Evolutionary conservation across 116 monocot genomes (phyloP), one percentile per base, ranked within the genome.

Genomic region (Cymodocea nodosa): DNA sequence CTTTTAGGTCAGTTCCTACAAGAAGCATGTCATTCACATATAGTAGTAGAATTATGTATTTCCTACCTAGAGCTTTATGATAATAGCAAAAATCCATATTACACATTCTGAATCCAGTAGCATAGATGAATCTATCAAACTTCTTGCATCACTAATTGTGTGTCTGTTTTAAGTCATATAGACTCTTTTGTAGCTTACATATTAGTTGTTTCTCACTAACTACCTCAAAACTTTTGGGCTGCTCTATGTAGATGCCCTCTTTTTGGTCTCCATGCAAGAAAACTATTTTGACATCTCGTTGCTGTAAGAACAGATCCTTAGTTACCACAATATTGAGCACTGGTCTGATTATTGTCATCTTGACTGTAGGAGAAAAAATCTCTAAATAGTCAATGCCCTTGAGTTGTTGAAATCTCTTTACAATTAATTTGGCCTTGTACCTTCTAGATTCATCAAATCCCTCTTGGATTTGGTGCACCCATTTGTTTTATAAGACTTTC

Each of bases 111-210:
- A 36, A 62, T 62, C 15, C 15, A 5, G 15, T 36, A 37, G 15
- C 2, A 14, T 1, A 14, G 35, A 67, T 53, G 9, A 67, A 67
- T 2, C 10, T 22, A 35, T 53, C 53, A 53, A 67, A 53, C 15
- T 67, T 67, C 34, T 67, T 68, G 30, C 3, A 68, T 35, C 55
- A 68, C 35, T 68, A 15, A 13, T 24, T 54, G 17, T 35, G 36
- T 36, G n/a, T 19, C 14, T 18, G 17, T 12, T 36, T 56, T 12
- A 68, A 14, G 3, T 7, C 0, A 51, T 68, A 56, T 15, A 53
- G 16, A 10, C 10, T 68, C 1, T 54, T 68, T 5, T 56, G 10
- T 50, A 65, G 23, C 14, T 17, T 68, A 18, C 68, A 68, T 15
- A 55, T 36, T 8, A 54, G 2, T 1, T 68, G 0, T 11, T 55